Percentiles rank a stretch among this genome's conserved stretches.
Conservation (phyloP, 257 asterid genomes). For the Forsythia viridissima region DNA sequence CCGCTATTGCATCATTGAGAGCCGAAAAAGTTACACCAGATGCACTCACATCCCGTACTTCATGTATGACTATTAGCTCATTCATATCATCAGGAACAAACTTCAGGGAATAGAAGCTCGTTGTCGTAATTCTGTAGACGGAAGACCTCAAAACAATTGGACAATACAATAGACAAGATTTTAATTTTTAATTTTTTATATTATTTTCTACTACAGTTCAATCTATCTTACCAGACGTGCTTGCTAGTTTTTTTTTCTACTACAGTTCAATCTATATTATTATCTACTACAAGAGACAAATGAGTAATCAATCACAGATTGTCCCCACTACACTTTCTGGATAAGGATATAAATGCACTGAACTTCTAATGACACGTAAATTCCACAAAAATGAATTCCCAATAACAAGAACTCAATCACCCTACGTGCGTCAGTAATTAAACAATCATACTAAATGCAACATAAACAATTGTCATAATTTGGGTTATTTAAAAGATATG, state of each 20-base stretch:
- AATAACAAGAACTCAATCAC: neutral
- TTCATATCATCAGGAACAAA: neutral
- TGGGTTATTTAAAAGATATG: neutral
- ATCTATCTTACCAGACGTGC: neutral
- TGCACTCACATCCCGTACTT: neutral
- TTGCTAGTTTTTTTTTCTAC: neutral
- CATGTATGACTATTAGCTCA: neutral
- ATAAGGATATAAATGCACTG: neutral
- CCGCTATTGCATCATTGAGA: neutral
- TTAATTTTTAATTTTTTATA: neutral
- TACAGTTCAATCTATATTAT: neutral
- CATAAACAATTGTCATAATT: neutral
- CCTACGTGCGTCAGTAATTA: neutral
- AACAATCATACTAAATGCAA: neutral
- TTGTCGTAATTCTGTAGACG: neutral
- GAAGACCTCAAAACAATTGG: neutral
- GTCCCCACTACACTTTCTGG: neutral
- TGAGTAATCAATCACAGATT: neutral
- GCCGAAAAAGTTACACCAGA: neutral
- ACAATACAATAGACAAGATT: neutral
- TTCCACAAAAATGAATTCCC: neutral
- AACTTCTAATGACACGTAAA: neutral
- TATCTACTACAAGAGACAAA: neutral
- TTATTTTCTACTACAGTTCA: neutral
- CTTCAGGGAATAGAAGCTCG: neutral